Base-by-base conservation (phyloP, 2,329 filamentous ascomycete species). In the Fusarium abutilonis region DNA sequence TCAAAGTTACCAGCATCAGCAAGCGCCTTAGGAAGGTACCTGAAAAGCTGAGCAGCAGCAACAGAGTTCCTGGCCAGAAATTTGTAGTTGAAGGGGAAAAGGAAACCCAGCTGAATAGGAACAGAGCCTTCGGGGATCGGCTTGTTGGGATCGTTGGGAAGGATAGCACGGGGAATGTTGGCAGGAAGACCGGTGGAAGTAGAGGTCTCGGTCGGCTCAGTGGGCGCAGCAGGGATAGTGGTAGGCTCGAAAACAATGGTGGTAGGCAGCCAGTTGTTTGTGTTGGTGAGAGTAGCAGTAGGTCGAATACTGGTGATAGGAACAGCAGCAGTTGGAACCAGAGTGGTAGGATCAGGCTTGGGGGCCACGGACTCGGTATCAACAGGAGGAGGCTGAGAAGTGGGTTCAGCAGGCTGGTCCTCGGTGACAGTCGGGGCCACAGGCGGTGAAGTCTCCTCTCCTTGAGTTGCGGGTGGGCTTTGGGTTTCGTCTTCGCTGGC, bases 21-120 rank as follows among this genome's bases (percentile, higher is more conserved):
- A 45, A 97, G 82, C 64, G 91, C 92, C 48, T 81, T 69, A 0
- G 93, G 93, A 4, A 97, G 80, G 64, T 86, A 90, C 49, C 85
- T 78, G 79, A 97, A 96, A 70, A 99, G 91, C 76, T 98, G 94
- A 35, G 86, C 86, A 6, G 92, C 90, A 15, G 93, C 90, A 63
- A 89, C 82, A 13, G 86, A 82, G 61, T 89, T 87, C 19, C 80
- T 80, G 10, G 89, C 88, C 26, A 98, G 90, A 72, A 96, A 97
- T 9, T 84, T 79, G 75, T 95, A 99, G 78, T 96, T 94, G 67
- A 96, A 83, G 2, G 86, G 84, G 71, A 87, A 89, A 48, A 86
- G 80, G 83, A 98, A 97, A 31, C 91, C 95, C 62, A 98, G 83
- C 73, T 97, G 92, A 67, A 97, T 89, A 67, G 91, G 77, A 4